A percentile compares a stretch with the other conserved stretches of the same genome.
These are phyloP conservation scores for Ophiostoma sp. DNA, from an alignment of 2,329 filamentous ascomycete species.

Conservation along the genomic window DNA sequence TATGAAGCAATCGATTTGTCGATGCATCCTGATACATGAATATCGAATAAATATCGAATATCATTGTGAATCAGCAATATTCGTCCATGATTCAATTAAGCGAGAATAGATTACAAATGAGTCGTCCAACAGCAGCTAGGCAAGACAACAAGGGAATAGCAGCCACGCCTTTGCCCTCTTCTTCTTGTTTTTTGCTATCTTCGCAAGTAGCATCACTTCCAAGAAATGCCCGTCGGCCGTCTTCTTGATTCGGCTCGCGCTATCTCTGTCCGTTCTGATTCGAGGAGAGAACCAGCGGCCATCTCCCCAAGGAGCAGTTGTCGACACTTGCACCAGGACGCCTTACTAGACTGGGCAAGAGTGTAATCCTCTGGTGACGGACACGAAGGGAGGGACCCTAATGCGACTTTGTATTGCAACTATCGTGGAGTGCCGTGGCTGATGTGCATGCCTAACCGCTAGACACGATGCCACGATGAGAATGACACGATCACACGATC, in stretches of 20 bases:
- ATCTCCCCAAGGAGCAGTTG: neutral
- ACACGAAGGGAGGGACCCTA: neutral
- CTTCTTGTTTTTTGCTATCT: neutral
- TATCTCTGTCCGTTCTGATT: neutral
- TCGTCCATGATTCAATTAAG: neutral
- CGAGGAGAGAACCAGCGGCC: neutral
- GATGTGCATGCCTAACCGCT: slow-evolving; percentile 6
- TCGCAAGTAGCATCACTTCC: neutral
- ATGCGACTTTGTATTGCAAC: slow-evolving; percentile 8
- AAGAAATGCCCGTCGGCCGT: neutral
- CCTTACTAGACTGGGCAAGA: neutral
- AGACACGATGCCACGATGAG: neutral
- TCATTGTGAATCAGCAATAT: neutral
- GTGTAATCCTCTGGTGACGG: neutral
- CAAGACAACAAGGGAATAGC: neutral
- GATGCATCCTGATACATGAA: neutral
- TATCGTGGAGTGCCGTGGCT: neutral
- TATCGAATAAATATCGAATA: neutral
- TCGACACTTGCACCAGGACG: neutral
- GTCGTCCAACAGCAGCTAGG: neutral
- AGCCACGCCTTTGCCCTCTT: neutral
- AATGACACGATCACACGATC: neutral
- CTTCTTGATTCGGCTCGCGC: neutral
- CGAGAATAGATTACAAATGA: neutral
- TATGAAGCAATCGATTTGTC: neutral